phyloP scores from a whole-genome alignment of 2,329 filamentous ascomycete genomes.

The Trichoderma polysporum region DNA sequence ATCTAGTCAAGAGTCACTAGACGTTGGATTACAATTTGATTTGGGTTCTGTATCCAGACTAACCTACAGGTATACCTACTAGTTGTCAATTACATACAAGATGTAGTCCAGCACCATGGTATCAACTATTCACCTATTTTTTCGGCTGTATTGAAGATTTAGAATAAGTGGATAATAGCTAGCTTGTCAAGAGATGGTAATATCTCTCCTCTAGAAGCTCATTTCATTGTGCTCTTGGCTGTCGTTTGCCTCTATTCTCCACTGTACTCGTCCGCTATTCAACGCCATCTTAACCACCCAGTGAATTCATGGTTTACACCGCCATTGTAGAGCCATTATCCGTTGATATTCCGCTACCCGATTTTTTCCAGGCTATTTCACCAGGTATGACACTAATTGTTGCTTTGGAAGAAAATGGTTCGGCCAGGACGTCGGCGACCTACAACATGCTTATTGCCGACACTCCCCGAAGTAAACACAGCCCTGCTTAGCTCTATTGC shows the following conservation, averaged over 20 bases:
- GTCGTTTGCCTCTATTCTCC: not conserved
- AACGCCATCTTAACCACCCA: not conserved
- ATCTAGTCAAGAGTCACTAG: no score
- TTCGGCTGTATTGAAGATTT: no score
- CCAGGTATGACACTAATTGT: not conserved
- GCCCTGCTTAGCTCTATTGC: not conserved
- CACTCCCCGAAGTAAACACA: not conserved
- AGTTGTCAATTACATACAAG: not conserved
- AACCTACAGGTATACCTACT: not conserved
- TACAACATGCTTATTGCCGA: not conserved
- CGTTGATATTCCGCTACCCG: not conserved
- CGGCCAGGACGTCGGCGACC: not conserved
- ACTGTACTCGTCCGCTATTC: not conserved
- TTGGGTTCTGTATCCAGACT: not conserved
- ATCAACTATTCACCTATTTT: not conserved
- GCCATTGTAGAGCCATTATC: not conserved
- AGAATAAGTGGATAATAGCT: no score
- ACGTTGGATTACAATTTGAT: not conserved
- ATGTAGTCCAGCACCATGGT: not conserved
- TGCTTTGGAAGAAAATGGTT: not conserved
- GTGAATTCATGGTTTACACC: not conserved
- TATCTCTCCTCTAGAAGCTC: no score
- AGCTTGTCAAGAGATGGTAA: no score
- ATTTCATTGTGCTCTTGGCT: not conserved
- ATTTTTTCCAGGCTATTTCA: not conserved